These are phyloP conservation scores for Lathyrus tuberosus DNA, from an alignment of 306 rosid genomes.

Conservation along the genomic window DNA sequence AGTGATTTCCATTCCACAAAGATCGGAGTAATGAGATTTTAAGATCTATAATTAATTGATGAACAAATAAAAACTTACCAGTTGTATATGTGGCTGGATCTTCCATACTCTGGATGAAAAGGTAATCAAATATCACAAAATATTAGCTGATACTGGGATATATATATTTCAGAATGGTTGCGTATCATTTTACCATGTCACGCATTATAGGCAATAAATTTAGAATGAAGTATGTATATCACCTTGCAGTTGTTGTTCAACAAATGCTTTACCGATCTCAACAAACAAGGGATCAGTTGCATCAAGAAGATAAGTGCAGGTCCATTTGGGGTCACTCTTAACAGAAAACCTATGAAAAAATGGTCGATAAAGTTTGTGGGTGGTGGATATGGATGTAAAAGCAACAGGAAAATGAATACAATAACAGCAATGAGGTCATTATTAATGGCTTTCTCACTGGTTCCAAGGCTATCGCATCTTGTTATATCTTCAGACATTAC, in stretches of 20 bases:
- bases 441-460: neutral
- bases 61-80: slow-evolving; percentile 57
- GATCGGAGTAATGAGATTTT: slow-evolving; percentile 23
- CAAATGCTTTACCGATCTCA: slow-evolving; percentile 83
- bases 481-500: slow-evolving; percentile 17
- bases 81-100: slow-evolving; percentile 84
- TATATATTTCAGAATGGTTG: slow-evolving; percentile 29
- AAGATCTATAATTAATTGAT: neutral
- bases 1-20: neutral
- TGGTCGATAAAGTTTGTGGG: slow-evolving; percentile 5
- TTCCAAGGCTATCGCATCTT: neutral
- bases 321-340: slow-evolving; percentile 73
- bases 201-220: neutral
- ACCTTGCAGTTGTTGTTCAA: slow-evolving; percentile 85
- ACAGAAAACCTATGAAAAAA: slow-evolving; percentile 72
- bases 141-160: slow-evolving; percentile 37
- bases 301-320: slow-evolving; percentile 94
- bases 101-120: slow-evolving; percentile 72
- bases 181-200: slow-evolving; percentile 19
- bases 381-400: neutral
- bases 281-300: slow-evolving; percentile 86
- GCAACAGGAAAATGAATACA: slow-evolving; percentile 19
- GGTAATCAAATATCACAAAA: slow-evolving; percentile 41
- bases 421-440: slow-evolving; percentile 14
- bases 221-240: slow-evolving; percentile 31